These are phyloP conservation scores for Gonapodya sp. DNA, from an alignment of 192 early-diverging fungal species.

Conservation along the genomic window DNA sequence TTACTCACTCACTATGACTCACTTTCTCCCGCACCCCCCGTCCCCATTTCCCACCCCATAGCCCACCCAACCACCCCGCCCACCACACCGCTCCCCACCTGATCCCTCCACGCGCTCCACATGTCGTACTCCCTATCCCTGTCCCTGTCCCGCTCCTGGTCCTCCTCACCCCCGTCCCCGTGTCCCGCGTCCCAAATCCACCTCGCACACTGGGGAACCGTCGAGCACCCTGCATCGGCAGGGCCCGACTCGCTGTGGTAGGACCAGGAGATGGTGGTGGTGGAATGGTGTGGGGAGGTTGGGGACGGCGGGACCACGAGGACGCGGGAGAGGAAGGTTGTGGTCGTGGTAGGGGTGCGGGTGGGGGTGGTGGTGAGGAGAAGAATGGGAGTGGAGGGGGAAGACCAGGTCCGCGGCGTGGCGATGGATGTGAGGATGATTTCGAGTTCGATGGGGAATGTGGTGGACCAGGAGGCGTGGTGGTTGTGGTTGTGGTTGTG, in stretches of 20 bases:
- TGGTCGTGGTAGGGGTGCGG: background rate
- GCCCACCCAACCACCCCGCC: no score
- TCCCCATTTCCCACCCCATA: no score
- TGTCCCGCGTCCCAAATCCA: background rate
- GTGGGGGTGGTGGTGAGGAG: background rate
- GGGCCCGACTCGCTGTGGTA: background rate
- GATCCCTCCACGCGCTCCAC: no score
- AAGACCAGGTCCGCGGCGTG: background rate
- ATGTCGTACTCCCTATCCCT: background rate
- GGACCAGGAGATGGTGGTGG: background rate
- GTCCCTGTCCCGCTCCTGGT: background rate
- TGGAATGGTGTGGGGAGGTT: background rate
- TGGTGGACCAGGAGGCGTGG: no score
- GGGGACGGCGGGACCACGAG: background rate
- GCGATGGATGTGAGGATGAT: background rate
- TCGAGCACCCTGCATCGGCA: background rate
- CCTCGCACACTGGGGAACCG: background rate
- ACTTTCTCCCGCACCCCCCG: no score
- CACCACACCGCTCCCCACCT: no score
- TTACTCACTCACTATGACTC: no score
- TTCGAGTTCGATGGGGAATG: background rate
- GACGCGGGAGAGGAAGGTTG: background rate
- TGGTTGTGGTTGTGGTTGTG: no score
- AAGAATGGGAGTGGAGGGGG: background rate
- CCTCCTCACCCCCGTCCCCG: background rate